phyloP scores from a whole-genome alignment of 208 protist species.

The Leishmania major region DNA sequence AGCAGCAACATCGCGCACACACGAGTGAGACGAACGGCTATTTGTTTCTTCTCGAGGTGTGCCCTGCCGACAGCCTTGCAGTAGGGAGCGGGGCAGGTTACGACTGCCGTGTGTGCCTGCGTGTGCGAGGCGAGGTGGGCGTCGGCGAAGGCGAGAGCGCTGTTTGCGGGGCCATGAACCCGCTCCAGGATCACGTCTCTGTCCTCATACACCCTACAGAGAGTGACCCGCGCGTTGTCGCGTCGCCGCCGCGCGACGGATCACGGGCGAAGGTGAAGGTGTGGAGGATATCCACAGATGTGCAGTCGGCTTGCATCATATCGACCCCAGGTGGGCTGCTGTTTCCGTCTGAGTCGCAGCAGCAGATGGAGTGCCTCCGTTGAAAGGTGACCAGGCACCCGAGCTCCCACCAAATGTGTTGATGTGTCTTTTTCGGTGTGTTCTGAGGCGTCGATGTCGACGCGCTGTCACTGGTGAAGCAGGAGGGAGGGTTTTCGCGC shows the following conservation, averaged over 20 bases:
- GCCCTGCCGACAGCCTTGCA: slow-evolving; percentile 4
- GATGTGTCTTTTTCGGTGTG: background rate
- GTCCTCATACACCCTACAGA: slow-evolving; percentile 22
- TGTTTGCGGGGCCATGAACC: slow-evolving; percentile 19
- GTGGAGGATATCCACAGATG: slow-evolving; percentile 13
- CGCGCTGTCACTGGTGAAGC: background rate
- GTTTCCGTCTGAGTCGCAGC: background rate
- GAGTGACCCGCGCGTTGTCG: background rate
- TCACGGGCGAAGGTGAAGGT: slow-evolving; percentile 27
- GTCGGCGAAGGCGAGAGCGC: slow-evolving; percentile 29
- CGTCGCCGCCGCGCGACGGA: background rate
- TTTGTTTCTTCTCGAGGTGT: slow-evolving; percentile 27
- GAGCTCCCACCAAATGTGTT: too few species aligned
- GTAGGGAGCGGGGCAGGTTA: background rate
- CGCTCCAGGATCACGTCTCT: slow-evolving; percentile 12
- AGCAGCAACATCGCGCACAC: background rate
- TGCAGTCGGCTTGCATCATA: background rate
- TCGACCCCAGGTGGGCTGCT: background rate
- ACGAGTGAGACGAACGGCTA: slow-evolving; percentile 9
- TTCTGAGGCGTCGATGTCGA: background rate
- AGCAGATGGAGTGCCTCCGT: slow-evolving; percentile 6
- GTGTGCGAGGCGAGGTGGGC: slow-evolving; percentile 16
- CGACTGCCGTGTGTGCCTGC: slow-evolving; percentile 15
- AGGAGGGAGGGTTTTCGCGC: background rate
- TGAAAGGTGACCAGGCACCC: background rate